Evolutionary conservation across 257 asterid species (phyloP).

Genomic region (Plantago ovata): DNA sequence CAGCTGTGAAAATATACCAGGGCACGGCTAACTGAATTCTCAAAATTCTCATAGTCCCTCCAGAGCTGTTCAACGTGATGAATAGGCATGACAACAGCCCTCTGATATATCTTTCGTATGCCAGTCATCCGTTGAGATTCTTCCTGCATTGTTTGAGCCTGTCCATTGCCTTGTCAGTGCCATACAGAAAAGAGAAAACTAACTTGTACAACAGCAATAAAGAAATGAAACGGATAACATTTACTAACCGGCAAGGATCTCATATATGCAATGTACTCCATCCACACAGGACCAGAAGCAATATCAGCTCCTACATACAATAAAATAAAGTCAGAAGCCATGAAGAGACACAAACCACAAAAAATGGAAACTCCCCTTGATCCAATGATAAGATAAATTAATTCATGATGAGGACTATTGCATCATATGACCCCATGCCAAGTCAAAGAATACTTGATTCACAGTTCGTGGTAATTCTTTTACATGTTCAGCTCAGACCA

Average conservation of each 20-base stretch:
- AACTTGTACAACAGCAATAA: not conserved
- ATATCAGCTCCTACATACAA: constrained; percentile 69
- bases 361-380: not conserved
- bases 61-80: constrained; percentile 93
- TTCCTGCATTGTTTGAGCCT: constrained; percentile 72
- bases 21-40: constrained; percentile 90
- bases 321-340: constrained; percentile 1
- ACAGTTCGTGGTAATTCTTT: not conserved
- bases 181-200: not conserved
- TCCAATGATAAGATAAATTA: constrained; percentile 1
- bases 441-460: not conserved
- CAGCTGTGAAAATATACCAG: constrained; percentile 49
- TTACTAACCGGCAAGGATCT: constrained; percentile 80
- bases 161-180: constrained; percentile 29
- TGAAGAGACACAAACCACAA: constrained; percentile 1
- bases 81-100: constrained; percentile 86
- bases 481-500: not conserved
- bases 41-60: constrained; percentile 98
- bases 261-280: constrained; percentile 81
- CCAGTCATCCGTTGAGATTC: constrained; percentile 86
- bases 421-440: not conserved
- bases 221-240: not conserved
- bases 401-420: not conserved
- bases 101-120: constrained; percentile 82
- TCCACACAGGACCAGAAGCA: constrained; percentile 94